These are phyloP conservation scores for Malassezia equina DNA, from an alignment of 1,284 basidiomycete species.

Conservation along the genomic window DNA sequence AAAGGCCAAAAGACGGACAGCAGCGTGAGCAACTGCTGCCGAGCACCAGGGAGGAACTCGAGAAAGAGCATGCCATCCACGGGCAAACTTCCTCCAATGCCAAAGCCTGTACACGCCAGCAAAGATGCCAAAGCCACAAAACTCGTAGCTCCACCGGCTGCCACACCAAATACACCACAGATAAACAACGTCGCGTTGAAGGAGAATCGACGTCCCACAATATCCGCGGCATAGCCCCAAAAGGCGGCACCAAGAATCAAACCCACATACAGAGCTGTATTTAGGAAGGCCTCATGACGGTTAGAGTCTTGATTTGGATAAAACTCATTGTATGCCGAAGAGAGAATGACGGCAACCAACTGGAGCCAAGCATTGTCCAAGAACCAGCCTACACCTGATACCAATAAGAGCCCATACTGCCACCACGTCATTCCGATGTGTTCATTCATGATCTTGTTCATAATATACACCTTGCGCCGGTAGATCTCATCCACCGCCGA, in stretches of 20 bases:
- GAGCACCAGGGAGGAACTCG: constrained; percentile 41
- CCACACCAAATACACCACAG: constrained; percentile 44
- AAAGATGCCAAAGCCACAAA: constrained; percentile 41
- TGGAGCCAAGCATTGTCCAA: constrained; percentile 45
- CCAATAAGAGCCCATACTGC: constrained; percentile 28
- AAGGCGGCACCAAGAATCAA: constrained; percentile 41
- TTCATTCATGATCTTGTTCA: constrained; percentile 46
- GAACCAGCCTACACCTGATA: constrained; percentile 37
- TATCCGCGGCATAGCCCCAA: constrained; percentile 44
- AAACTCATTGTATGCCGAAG: constrained; percentile 40
- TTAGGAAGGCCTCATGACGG: constrained; percentile 29
- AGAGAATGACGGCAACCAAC: constrained; percentile 41
- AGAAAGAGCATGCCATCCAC: constrained; percentile 48
- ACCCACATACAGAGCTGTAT: constrained; percentile 38
- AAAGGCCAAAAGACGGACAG: constrained; percentile 47
- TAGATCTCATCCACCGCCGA: constrained; percentile 36
- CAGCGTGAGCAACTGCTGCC: constrained; percentile 41
- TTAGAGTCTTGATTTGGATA: constrained; percentile 1
- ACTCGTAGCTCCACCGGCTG: constrained; percentile 34
- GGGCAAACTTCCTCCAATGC: constrained; percentile 44
- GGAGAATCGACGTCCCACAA: constrained; percentile 41
- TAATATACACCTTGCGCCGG: constrained; percentile 40
- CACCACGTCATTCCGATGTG: constrained; percentile 45
- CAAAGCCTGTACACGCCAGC: constrained; percentile 38
- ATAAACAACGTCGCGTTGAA: constrained; percentile 46